Base-by-base conservation (phyloP, 345 rosid genomes). In the Eucalyptus cloeziana region DNA sequence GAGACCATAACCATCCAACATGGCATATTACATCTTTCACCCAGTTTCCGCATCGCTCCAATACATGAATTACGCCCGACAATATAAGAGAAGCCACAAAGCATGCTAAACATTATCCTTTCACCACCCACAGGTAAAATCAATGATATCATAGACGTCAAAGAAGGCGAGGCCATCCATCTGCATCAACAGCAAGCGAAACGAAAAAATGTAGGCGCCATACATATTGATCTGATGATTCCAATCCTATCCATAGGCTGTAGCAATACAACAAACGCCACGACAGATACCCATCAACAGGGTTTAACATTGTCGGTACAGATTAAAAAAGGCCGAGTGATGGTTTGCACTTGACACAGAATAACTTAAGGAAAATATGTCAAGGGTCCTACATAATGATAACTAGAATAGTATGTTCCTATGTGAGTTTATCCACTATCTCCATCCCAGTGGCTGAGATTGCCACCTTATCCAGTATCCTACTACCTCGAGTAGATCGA, bases 401-500 rank as follows among this genome's bases (percentile, higher is more conserved):
- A 87, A 67, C 56, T 47, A 87, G 54, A 69, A 87, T 52, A 31
- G 62, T 86, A 86, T 30, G 47, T 87, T 87, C 85, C 89, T 87
- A 87, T 45, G 81, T 50, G 69, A 60, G 80, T 30, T 40, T 30
- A 49, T 64, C 51, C 11, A 27, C 56, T 19, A 87, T 30, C 52
- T 76, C 60, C 52, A 87, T 87, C 25, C 31, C 50, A 22, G 52
- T 67, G 85, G 54, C 43, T 7, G 85, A 40, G 56, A 60, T 31
- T 52, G 87, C 91, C 89, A 79, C 49, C 44, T 86, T 56, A 8
- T 85, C 43, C 30, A 25, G n/a, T 85, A 79, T 33, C 40, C 27
- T 37, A 49, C 91, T 91, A 97, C 92, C 94, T 95, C 67, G 98
- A 85, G 88, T 90, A 90, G 51, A 98, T 90, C 31, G 89, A 92